phyloP scores from a whole-genome alignment of 176 grass and related monocot species.

The Lolium rigidum region DNA sequence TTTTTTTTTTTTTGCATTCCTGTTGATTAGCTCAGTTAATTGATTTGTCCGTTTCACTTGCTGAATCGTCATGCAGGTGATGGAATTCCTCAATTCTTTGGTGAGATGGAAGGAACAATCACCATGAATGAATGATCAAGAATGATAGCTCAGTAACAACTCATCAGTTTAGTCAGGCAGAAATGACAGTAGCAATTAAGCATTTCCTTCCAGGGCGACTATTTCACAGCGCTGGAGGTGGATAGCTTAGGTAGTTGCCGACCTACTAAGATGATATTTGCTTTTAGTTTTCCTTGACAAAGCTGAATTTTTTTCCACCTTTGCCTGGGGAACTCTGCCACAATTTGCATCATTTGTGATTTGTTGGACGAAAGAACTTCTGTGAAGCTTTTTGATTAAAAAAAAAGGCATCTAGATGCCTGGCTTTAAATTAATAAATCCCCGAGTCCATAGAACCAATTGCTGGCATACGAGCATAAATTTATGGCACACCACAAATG shows the following conservation, averaged over 20 bases:
- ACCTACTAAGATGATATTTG: neutral
- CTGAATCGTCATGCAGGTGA: constrained; percentile 39
- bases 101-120: constrained; percentile 56
- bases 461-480: too few relatives aligned
- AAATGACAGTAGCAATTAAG: neutral
- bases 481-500: too few relatives aligned
- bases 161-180: constrained; percentile 11
- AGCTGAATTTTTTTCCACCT: neutral
- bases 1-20: neutral
- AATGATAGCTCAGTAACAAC: neutral
- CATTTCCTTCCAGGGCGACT: neutral
- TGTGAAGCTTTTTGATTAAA: too few relatives aligned
- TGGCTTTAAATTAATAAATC: too few relatives aligned
- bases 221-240: constrained; percentile 5
- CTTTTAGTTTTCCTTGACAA: neutral
- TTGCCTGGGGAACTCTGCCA: too few relatives aligned
- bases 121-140: neutral
- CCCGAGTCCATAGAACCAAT: too few relatives aligned
- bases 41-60: neutral
- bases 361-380: too few relatives aligned
- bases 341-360: too few relatives aligned
- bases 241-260: neutral
- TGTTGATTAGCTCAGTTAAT: neutral
- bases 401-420: too few relatives aligned
- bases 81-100: constrained; percentile 60